Conservation (phyloP, 768 basidiomycete species). For the Boletus edulis region DNA sequence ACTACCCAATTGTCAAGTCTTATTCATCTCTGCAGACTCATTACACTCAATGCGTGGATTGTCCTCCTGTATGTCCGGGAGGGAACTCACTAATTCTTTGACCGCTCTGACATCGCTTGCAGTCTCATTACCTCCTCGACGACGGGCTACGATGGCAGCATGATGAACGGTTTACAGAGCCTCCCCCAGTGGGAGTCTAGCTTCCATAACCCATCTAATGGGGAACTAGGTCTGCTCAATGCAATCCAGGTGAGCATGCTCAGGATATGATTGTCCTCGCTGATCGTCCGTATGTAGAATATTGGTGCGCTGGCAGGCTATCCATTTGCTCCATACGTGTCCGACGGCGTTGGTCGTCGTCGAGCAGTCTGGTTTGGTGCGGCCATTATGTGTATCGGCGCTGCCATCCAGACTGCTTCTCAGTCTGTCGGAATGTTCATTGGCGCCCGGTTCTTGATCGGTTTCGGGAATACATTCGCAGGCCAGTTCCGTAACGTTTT, state of each 20-base stretch:
- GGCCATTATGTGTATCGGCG: conserved; percentile 65
- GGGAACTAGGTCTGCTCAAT: conserved; percentile 65
- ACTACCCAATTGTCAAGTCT: neutral
- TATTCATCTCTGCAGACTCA: conserved; percentile 41
- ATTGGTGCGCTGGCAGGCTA: conserved; percentile 67
- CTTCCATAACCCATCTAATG: conserved; percentile 56
- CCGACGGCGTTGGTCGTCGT: conserved; percentile 71
- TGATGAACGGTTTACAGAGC: conserved; percentile 80
- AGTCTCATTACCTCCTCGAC: conserved; percentile 76
- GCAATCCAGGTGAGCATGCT: conserved; percentile 58
- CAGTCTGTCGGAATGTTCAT: conserved; percentile 77
- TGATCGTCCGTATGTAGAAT: conserved; percentile 42
- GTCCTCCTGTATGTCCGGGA: conserved; percentile 49
- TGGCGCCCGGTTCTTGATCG: conserved; percentile 75
- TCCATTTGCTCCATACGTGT: conserved; percentile 68
- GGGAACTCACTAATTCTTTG: neutral
- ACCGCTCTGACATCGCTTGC: neutral
- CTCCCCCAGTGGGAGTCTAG: conserved; percentile 60
- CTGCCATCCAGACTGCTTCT: conserved; percentile 66
- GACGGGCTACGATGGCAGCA: conserved; percentile 73
- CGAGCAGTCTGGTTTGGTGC: conserved; percentile 67
- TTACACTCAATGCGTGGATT: conserved; percentile 68
- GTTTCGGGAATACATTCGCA: conserved; percentile 75
- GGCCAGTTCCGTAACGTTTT: conserved; percentile 29
- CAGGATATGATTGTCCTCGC: neutral